Base-by-base conservation (phyloP, 2,329 filamentous ascomycete species). In the Fusarium sp. region DNA sequence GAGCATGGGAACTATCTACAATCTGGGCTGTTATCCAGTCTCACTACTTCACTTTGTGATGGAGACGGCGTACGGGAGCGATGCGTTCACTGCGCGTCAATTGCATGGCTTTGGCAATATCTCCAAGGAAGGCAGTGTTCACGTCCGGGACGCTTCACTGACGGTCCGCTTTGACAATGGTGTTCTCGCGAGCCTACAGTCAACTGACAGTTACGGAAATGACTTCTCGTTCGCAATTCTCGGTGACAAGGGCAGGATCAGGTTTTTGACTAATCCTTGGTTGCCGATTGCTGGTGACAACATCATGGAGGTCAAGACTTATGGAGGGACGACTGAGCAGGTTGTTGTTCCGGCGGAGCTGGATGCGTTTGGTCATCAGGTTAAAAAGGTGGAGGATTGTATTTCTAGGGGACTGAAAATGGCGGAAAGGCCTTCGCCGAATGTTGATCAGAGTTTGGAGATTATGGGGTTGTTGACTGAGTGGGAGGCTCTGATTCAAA, bases 171-270 rank as follows among this genome's bases (percentile, higher is more conserved):
- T 61, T 4, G 21, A 24, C 10, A 61, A 60, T 1, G 55, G 57
- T 1, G 45, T 61, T 4, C 39, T 61, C 2, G 57, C 57, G 12
- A 61, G 17, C 7, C 9, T 61, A 3, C 55, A 61, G 4, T 61
- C 55, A 9, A 61, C 55, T 4, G 57, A 61, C 12, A 60, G 55
- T 14, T 60, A 61, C 11, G 57, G 57, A 1, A 60, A 60, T 4
- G 57, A 61, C 3, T 53, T 36, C 2, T 61, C 55, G 0, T 61
- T 61, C 6, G 4, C 55, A 0, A 34, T 61, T 10, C 55, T 61
- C 3, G 55, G 57, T 3, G 57, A 61, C 0, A 61, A 60, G 2
- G 57, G 57, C 12, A 44, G 56, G 10, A 53, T 61, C 0, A 5
- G 26, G 3, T 61, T 61, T n/a, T 10, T 61, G 3, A 61, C 57